Conservation (phyloP, 805 yeast species). For the Ogataea methylovora region DNA sequence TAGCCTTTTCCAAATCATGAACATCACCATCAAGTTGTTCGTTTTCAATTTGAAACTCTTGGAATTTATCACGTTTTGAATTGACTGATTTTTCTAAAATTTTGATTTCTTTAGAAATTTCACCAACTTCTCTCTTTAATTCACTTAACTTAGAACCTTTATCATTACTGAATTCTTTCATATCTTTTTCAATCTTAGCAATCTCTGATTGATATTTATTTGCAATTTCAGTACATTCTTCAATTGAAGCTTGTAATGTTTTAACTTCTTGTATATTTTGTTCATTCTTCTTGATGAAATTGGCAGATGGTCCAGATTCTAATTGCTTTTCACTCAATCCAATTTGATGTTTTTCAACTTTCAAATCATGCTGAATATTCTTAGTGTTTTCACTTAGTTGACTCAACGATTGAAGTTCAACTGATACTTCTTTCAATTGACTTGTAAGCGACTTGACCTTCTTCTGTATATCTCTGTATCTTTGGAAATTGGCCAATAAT, state of each 20-base stretch:
- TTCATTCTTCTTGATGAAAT: constrained; percentile 43
- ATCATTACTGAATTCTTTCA: constrained; percentile 70
- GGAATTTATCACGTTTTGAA: constrained; percentile 44
- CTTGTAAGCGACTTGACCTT: constrained; percentile 32
- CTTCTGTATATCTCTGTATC: constrained; percentile 35
- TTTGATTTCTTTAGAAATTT: constrained; percentile 28
- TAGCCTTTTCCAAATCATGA: constrained; percentile 32
- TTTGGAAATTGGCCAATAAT: constrained; percentile 57
- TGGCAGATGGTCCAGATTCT: constrained; percentile 48
- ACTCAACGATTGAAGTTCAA: constrained; percentile 34
- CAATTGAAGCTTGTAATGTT: constrained; percentile 30
- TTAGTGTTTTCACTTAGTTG: constrained; percentile 41
- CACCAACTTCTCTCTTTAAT: constrained; percentile 43
- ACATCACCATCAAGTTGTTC: constrained; percentile 64
- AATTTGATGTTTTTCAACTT: constrained; percentile 52
- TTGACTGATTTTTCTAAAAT: constrained; percentile 33
- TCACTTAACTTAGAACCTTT: constrained; percentile 75
- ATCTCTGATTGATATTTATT: constrained; percentile 36
- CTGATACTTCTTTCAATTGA: constrained; percentile 32
- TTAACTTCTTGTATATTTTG: constrained; percentile 38
- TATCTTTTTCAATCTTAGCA: constrained; percentile 57
- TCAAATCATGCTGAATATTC: constrained; percentile 50
- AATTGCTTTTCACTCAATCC: constrained; percentile 46
- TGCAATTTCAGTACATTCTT: constrained; percentile 25
- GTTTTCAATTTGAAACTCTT: constrained; percentile 56